These are phyloP conservation scores for Venturia aucupariae DNA, from an alignment of 2,329 filamentous ascomycete species.

Conservation along the genomic window DNA sequence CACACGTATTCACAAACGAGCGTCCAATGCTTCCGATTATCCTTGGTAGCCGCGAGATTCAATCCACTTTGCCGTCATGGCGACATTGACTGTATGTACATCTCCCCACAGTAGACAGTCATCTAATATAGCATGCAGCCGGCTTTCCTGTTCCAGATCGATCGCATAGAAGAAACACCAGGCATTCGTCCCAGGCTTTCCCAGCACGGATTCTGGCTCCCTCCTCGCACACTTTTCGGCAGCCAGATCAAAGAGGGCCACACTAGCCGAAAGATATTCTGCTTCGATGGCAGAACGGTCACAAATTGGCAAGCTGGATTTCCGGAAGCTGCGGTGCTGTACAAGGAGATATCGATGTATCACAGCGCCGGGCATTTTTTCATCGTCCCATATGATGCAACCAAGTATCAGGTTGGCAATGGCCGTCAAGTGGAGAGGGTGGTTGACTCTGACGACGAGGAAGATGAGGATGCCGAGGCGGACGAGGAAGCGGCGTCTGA, in stretches of 20 bases:
- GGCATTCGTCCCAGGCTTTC: constrained; percentile 4
- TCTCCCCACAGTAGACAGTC: background rate
- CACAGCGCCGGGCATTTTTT: constrained; percentile 10
- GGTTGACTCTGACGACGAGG: background rate
- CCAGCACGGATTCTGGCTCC: constrained; percentile 6
- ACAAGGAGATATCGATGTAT: constrained; percentile 12
- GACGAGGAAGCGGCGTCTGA: background rate
- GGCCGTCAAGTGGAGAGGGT: constrained; percentile 5
- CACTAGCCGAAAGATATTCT: constrained; percentile 3
- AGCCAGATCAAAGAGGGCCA: constrained; percentile 9
- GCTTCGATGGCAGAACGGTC: constrained; percentile 2
- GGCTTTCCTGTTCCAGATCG: constrained; percentile 9
- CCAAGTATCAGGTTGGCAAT: constrained; percentile 9
- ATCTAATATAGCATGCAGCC: background rate
- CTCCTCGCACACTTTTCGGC: constrained; percentile 6
- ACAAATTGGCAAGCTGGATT: background rate
- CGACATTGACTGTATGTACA: background rate
- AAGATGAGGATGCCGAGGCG: constrained; percentile 11
- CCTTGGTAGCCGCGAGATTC: background rate
- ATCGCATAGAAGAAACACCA: constrained; percentile 11
- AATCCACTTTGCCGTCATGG: background rate
- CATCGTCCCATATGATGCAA: constrained; percentile 12
- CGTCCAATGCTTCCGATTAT: background rate
- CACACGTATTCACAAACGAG: background rate
- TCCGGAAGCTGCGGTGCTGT: background rate